Evolutionary conservation across 129 eudicot genomes (phyloP).

Genomic region (Arctium minus): DNA sequence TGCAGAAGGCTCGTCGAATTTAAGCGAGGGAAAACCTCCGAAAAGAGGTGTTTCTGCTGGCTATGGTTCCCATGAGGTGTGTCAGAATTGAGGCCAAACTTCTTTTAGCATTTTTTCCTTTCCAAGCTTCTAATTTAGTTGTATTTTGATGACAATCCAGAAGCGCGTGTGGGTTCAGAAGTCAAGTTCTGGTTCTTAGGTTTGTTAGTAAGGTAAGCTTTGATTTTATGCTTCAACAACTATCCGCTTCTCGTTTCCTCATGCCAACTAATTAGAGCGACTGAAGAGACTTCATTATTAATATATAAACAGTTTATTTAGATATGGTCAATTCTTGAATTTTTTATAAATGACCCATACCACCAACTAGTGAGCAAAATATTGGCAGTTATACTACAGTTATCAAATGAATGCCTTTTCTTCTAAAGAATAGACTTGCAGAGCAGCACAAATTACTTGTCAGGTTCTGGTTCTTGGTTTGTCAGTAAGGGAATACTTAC

Average conservation of each 20-base stretch:
- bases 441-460: conserved; percentile 2
- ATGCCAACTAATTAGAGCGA: neutral
- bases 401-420: neutral
- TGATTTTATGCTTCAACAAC: conserved; percentile 5
- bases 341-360: neutral
- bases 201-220: conserved; percentile 42
- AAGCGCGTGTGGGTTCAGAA: conserved; percentile 97
- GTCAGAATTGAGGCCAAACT: conserved; percentile 1
- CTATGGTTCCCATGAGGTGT: conserved; percentile 67
- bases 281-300: neutral
- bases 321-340: neutral
- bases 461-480: conserved; percentile 50
- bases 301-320: neutral
- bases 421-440: neutral
- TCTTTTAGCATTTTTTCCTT: neutral
- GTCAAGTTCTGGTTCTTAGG: conserved; percentile 82
- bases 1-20: conserved; percentile 43
- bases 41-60: conserved; percentile 67
- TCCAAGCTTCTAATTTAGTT: conserved; percentile 1
- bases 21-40: conserved; percentile 52
- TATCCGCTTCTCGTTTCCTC: neutral
- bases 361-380: neutral
- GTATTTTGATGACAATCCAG: conserved; percentile 42
- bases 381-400: neutral
- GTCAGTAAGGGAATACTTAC: conserved; percentile 26